A percentile compares a stretch with the other conserved stretches of the same genome.
These are phyloP conservation scores for Nicotiana attenuata DNA, from an alignment of 257 asterid species.

Conservation along the genomic window DNA sequence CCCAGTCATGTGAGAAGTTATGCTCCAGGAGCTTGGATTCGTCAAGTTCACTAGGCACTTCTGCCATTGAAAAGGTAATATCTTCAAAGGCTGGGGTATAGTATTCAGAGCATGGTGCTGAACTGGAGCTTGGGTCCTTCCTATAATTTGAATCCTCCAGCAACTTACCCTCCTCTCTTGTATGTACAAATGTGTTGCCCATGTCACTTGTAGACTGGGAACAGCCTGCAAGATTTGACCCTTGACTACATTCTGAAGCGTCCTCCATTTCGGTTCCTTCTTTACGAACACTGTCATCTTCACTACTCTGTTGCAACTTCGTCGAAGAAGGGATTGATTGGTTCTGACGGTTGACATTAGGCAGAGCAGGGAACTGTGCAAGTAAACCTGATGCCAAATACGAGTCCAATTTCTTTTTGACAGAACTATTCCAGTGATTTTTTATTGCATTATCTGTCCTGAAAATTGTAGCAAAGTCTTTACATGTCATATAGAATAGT, in stretches of 20 bases:
- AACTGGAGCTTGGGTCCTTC: constrained; percentile 19
- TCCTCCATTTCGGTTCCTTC: constrained; percentile 61
- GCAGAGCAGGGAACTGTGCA: constrained; percentile 64
- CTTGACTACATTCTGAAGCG: constrained; percentile 87
- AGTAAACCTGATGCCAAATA: constrained; percentile 86
- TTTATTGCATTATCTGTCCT: constrained; percentile 93
- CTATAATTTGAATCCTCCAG: constrained; percentile 35
- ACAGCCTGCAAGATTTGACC: constrained; percentile 43
- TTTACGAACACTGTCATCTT: constrained; percentile 49
- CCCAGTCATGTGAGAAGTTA: constrained; percentile 55
- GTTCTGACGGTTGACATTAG: constrained; percentile 38
- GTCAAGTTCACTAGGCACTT: constrained; percentile 40
- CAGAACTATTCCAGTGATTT: constrained; percentile 94
- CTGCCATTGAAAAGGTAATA: constrained; percentile 33
- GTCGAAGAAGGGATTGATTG: constrained; percentile 56
- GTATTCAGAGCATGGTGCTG: constrained; percentile 37
- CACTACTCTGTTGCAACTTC: constrained; percentile 69
- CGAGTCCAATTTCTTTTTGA: constrained; percentile 82
- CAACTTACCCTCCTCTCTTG: constrained; percentile 30
- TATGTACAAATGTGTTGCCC: constrained; percentile 32
- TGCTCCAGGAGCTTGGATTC: constrained; percentile 44
- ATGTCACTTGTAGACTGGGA: constrained; percentile 49
- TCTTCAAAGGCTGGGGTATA: constrained; percentile 41
- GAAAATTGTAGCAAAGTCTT: constrained; percentile 28
- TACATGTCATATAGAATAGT: constrained; percentile 14